phyloP scores from a whole-genome alignment of 345 rosid species.

The Trapa incisa region DNA sequence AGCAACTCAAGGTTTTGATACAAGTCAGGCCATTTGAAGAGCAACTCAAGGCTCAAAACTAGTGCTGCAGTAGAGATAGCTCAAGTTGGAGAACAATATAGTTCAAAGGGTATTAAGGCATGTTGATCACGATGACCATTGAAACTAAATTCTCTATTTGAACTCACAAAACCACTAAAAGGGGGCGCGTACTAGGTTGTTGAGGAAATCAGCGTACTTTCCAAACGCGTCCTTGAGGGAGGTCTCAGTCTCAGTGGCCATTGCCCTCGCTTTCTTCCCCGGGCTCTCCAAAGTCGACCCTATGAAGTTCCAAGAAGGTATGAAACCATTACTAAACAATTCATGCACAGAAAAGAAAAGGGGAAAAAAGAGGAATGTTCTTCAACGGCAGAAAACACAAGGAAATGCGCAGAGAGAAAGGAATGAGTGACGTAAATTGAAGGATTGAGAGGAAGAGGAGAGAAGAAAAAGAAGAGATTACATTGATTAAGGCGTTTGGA shows the following conservation, averaged over 20 bases:
- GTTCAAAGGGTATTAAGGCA: background rate
- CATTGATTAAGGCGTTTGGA: constrained; percentile 35
- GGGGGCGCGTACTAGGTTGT: constrained; percentile 31
- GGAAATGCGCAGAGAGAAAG: background rate
- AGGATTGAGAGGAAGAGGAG: background rate
- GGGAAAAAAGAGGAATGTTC: background rate
- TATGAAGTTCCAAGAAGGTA: constrained; percentile 8
- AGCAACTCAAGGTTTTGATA: too few species aligned
- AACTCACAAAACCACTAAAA: background rate
- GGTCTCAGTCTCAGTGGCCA: constrained; percentile 32
- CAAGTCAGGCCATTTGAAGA: background rate
- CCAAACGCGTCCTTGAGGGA: constrained; percentile 47
- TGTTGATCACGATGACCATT: too few species aligned
- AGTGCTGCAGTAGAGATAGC: background rate
- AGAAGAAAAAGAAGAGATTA: constrained; percentile 3
- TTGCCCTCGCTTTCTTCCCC: constrained; percentile 32
- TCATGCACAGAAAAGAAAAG: too few species aligned
- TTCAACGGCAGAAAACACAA: background rate
- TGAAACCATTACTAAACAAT: too few species aligned
- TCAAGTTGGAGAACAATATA: background rate
- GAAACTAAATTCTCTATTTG: background rate
- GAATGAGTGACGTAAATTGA: background rate
- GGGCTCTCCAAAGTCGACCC: constrained; percentile 27
- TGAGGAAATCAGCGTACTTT: constrained; percentile 49
- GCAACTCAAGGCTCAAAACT: background rate